Base-by-base conservation (phyloP, 73 alveolate species). In the Chromera velia region DNA sequence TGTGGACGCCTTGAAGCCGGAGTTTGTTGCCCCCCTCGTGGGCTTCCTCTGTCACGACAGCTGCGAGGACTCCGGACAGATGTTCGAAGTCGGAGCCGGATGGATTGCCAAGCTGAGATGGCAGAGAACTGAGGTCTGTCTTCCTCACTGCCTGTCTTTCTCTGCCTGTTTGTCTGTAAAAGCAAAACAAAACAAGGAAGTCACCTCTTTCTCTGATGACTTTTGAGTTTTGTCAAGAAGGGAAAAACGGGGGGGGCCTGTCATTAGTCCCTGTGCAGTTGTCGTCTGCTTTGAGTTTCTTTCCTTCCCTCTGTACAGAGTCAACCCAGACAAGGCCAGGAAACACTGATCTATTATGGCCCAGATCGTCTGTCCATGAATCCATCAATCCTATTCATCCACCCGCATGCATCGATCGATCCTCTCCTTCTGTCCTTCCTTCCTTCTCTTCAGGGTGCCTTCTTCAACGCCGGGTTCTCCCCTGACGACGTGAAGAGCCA, bases 1-100 rank as follows among this genome's bases (percentile, higher is more conserved):
- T 6, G 69, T 55, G 32, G 28, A 1, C n/a, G 26, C 22, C 32
- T 70, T 70, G 65, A 31, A 66, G 34, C 93, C 94, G 29, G 92
- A 93, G 34, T 83, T 82, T 18, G 91, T 88, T 29, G 95, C 85
- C 69, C 96, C 95, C 28, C 82, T 91, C 68, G 96, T 90, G 34
- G 92, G 87, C 34, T 89, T 72, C 65, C 88, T 93, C 82, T 85
- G 87, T 71, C 96, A 92, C 81, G 98, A 90, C 32, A 22, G 64
- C n/a, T 88, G 93, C 87, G 81, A 82, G 28, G 93, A 88, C 76
- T 81, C 79, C 32, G 98, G 98, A 26, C 48, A 55, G 29, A 1
- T 76, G 48, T 76, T 64, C 29, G 84, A 76, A 70, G 70, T 76
- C 55, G 84, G 84, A 1, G 84, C 76, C 46, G 67, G 67, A 34